These are phyloP conservation scores for Meyerozyma elateridarum DNA, from an alignment of 1,139 yeast genomes.

Conservation along the genomic window DNA sequence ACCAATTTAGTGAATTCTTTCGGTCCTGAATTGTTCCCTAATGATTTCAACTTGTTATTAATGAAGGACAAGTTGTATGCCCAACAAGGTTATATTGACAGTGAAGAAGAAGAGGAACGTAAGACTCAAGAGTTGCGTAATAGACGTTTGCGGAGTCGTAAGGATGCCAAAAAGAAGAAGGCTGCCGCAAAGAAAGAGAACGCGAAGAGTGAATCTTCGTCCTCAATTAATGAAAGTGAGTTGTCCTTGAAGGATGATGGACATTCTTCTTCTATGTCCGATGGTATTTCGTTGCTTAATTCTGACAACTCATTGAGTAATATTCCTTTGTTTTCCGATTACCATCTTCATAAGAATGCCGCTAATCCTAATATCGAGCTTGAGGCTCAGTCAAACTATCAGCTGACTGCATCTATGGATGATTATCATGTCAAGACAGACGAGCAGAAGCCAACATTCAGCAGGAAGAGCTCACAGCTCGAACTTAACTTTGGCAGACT, in stretches of 20 bases:
- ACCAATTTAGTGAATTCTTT: conserved; percentile 41
- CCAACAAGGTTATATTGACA: conserved; percentile 29
- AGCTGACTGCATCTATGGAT: conserved; percentile 27
- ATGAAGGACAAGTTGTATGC: conserved; percentile 27
- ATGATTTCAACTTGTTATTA: conserved; percentile 42
- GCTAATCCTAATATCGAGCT: conserved; percentile 21
- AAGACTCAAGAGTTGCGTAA: conserved; percentile 51
- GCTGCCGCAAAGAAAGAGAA: conserved; percentile 8
- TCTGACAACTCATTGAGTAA: conserved; percentile 52
- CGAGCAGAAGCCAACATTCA: conserved; percentile 10
- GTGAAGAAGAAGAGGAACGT: conserved; percentile 52
- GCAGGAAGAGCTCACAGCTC: conserved; percentile 27
- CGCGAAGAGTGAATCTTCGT: conserved; percentile 1
- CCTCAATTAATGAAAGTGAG: conserved; percentile 15
- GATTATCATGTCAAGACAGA: conserved; percentile 19
- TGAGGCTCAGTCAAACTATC: conserved; percentile 24
- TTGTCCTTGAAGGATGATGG: conserved; percentile 19
- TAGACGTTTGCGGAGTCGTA: conserved; percentile 33
- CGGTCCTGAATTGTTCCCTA: conserved; percentile 43
- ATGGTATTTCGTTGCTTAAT: conserved; percentile 50
- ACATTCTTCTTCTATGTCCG: conserved; percentile 39
- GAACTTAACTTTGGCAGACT: conserved; percentile 32
- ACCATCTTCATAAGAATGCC: conserved; percentile 33
- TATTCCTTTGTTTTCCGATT: conserved; percentile 52
- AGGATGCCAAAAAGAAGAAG: conserved; percentile 14